phyloP scores from a whole-genome alignment of 1,284 basidiomycete genomes.

The Cryptococcus sp. region DNA sequence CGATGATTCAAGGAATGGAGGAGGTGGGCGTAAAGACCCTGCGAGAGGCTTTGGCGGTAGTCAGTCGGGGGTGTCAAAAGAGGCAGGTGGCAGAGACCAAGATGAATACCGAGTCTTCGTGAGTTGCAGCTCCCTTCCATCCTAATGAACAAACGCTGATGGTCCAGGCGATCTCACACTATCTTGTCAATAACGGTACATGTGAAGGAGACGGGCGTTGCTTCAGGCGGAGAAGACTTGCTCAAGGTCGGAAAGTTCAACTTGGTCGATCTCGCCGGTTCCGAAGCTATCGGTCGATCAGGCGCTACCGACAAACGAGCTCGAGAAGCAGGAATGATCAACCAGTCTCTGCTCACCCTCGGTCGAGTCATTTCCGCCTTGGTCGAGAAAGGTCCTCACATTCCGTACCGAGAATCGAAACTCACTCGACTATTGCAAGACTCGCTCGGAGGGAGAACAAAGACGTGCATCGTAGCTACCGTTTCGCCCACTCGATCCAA shows the following conservation, averaged over 20 bases:
- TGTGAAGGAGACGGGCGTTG: constrained; percentile 68
- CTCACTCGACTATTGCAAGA: constrained; percentile 97
- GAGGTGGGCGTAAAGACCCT: constrained; percentile 80
- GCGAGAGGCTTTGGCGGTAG: constrained; percentile 73
- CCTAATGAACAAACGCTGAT: not conserved
- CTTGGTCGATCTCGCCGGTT: constrained; percentile 93
- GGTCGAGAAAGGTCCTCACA: constrained; percentile 83
- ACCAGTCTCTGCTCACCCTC: constrained; percentile 91
- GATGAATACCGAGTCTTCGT: constrained; percentile 89
- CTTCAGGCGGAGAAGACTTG: constrained; percentile 68
- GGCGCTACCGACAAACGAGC: constrained; percentile 94
- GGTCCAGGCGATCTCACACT: constrained; percentile 79
- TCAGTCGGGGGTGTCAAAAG: constrained; percentile 82
- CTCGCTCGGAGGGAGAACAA: constrained; percentile 94
- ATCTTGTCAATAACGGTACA: constrained; percentile 97
- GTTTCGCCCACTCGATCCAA: constrained; percentile 86
- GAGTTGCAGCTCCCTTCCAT: constrained; percentile 35
- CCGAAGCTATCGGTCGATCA: constrained; percentile 93
- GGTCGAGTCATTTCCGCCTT: constrained; percentile 96
- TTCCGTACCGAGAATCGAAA: constrained; percentile 86
- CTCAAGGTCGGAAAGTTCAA: constrained; percentile 93
- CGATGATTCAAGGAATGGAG: constrained; percentile 91
- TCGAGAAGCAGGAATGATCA: constrained; percentile 97
- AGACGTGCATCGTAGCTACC: constrained; percentile 97
- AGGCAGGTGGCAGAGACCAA: constrained; percentile 94